Evolutionary conservation across 164 flowering plant species (phyloP).

Genomic region (Vitis labrusca): DNA sequence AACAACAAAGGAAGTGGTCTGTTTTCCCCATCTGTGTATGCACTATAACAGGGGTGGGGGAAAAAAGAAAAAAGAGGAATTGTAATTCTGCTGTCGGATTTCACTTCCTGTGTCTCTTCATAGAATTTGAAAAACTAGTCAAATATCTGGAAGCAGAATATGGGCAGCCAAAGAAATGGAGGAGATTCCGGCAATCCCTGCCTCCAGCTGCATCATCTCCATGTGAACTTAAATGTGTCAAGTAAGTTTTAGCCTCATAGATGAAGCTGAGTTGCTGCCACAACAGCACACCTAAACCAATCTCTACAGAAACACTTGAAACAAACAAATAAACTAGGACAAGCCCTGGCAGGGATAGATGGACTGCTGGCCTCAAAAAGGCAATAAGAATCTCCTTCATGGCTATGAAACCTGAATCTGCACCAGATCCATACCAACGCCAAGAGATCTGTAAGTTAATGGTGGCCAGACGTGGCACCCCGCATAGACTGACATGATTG

Average conservation of each 20-base stretch:
- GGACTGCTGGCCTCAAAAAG: conserved; percentile 47
- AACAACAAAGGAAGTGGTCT: too few species aligned
- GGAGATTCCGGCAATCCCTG: conserved; percentile 64
- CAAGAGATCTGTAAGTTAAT: conserved; percentile 16
- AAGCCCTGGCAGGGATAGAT: conserved; percentile 62
- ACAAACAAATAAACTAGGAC: conserved; percentile 72
- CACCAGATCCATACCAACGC: conserved; percentile 11
- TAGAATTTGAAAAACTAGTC: conserved; percentile 36
- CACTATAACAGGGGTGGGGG: too few species aligned
- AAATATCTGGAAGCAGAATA: conserved; percentile 37
- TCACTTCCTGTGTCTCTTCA: conserved; percentile 47
- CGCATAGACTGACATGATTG: conserved; percentile 52
- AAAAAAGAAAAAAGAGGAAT: too few species aligned
- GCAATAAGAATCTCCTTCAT: conserved; percentile 41
- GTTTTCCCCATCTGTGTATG: too few species aligned
- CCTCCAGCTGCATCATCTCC: conserved; percentile 34
- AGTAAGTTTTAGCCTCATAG: conserved; percentile 78
- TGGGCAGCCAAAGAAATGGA: conserved; percentile 72
- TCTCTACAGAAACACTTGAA: conserved; percentile 60
- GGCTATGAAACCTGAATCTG: conserved; percentile 14
- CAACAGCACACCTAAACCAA: conserved; percentile 72
- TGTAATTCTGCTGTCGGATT: not conserved
- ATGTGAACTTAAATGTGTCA: conserved; percentile 53
- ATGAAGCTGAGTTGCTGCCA: conserved; percentile 88
- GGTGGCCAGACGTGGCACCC: conserved; percentile 64